phyloP scores from a whole-genome alignment of 2,329 filamentous ascomycete species.

The Colletotrichum truncatum region DNA sequence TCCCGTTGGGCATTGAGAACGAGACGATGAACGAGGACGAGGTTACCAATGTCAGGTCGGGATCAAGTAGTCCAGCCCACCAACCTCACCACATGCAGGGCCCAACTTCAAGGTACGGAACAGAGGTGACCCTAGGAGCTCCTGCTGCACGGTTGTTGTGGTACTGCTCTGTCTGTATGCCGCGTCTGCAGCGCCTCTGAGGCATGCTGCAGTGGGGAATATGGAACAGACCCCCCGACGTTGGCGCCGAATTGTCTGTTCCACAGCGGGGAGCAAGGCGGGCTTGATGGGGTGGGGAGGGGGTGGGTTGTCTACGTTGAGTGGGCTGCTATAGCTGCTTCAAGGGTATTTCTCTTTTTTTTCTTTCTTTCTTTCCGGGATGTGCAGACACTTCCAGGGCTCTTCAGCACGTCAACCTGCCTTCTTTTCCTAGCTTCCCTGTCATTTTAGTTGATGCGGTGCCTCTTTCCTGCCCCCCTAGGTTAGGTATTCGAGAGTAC shows the following conservation, averaged over 20 bases:
- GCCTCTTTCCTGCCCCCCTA: neutral
- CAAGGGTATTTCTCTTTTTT: neutral
- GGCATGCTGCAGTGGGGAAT: slow-evolving; percentile 10
- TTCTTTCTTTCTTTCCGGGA: neutral
- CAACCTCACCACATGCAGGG: slow-evolving; percentile 21
- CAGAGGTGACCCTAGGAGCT: slow-evolving; percentile 24
- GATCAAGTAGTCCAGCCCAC: slow-evolving; percentile 7
- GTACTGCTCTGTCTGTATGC: neutral
- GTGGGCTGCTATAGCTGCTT: neutral
- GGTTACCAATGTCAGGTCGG: slow-evolving; percentile 14
- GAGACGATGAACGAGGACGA: slow-evolving; percentile 12
- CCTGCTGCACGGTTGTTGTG: neutral
- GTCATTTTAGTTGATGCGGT: neutral
- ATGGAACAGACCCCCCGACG: slow-evolving; percentile 12
- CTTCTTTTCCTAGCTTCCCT: neutral
- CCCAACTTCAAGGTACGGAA: slow-evolving; percentile 4
- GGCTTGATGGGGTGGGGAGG: slow-evolving; percentile 12
- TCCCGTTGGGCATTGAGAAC: slow-evolving; percentile 15
- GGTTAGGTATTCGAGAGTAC: no score
- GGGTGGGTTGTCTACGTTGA: neutral
- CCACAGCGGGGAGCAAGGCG: slow-evolving; percentile 21
- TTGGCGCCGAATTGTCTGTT: slow-evolving; percentile 29
- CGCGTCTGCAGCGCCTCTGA: slow-evolving; percentile 22
- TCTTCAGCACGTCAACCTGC: slow-evolving; percentile 20
- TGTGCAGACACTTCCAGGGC: neutral